Percentiles rank a stretch among this genome's conserved stretches.
phyloP scores from a whole-genome alignment of 495 filamentous ascomycete species.

The Neurospora sp. region DNA sequence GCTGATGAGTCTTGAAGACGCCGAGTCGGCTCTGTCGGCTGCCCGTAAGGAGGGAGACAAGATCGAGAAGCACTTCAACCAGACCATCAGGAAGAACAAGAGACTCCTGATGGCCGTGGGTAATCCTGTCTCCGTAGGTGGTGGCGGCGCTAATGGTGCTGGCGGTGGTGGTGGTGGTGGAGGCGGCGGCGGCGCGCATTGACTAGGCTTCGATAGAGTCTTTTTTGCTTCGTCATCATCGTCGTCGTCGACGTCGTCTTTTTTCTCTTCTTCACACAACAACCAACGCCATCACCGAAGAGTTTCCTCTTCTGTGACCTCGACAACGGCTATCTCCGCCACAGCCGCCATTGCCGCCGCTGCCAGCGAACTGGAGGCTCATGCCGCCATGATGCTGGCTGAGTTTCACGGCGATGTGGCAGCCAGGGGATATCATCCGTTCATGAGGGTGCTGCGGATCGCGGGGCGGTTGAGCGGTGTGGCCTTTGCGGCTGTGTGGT shows the following conservation, averaged over 20 bases:
- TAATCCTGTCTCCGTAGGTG: neutral
- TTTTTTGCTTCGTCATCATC: neutral
- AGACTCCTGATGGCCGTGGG: conserved; percentile 22
- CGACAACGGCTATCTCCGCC: neutral
- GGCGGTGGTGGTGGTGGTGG: neutral
- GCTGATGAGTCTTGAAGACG: conserved; percentile 48
- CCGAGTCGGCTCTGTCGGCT: conserved; percentile 44
- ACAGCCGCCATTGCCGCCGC: neutral
- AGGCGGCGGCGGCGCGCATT: conserved; percentile 17
- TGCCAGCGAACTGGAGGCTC: conserved; percentile 1
- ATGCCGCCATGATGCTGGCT: conserved; percentile 8
- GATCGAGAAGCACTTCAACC: conserved; percentile 56
- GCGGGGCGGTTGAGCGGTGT: conserved; percentile 11
- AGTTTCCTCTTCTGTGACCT: neutral
- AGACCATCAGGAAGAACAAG: conserved; percentile 52
- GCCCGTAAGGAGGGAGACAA: conserved; percentile 59
- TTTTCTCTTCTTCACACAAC: neutral
- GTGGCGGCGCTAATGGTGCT: neutral
- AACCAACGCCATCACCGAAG: neutral
- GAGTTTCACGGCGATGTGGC: conserved; percentile 4
- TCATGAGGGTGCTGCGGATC: conserved; percentile 11
- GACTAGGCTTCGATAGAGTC: conserved; percentile 13
- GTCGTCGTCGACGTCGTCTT: neutral
- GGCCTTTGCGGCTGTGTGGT: conserved; percentile 19
- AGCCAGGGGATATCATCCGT: conserved; percentile 4